phyloP scores from a whole-genome alignment of 140 eudicot species.

The Flaveria floridana region DNA sequence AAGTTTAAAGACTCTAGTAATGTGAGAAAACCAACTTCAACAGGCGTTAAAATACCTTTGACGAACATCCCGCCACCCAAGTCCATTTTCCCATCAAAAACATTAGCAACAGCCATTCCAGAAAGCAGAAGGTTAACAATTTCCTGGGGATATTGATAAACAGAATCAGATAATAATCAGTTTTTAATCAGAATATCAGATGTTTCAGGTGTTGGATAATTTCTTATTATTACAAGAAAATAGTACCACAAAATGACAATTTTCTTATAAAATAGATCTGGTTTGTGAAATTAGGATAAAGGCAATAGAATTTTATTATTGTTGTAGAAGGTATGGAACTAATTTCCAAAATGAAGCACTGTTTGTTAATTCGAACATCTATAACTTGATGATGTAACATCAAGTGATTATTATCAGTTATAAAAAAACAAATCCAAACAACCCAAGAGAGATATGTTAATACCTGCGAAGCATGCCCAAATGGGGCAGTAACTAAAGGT shows the following conservation, averaged over 20 bases:
- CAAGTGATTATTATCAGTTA: not conserved
- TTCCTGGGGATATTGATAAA: constrained; percentile 50
- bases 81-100: constrained; percentile 88
- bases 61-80: constrained; percentile 97
- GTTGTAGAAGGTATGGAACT: not conserved
- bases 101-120: constrained; percentile 91
- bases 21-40: constrained; percentile 94
- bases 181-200: not conserved
- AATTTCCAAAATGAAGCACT: not conserved
- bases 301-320: not conserved
- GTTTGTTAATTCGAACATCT: not conserved
- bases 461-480: constrained; percentile 95
- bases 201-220: not conserved
- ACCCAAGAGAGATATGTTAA: not conserved
- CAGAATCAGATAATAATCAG: not conserved
- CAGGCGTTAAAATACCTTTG: constrained; percentile 69
- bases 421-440: not conserved
- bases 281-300: not conserved
- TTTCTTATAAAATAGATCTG: not conserved
- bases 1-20: constrained; percentile 80
- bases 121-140: constrained; percentile 91
- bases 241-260: not conserved
- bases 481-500: constrained; percentile 84
- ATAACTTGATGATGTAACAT: not conserved
- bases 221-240: not conserved